Evolutionary conservation across 805 yeast genomes (phyloP).

Genomic region (Candida yuanshanica): DNA sequence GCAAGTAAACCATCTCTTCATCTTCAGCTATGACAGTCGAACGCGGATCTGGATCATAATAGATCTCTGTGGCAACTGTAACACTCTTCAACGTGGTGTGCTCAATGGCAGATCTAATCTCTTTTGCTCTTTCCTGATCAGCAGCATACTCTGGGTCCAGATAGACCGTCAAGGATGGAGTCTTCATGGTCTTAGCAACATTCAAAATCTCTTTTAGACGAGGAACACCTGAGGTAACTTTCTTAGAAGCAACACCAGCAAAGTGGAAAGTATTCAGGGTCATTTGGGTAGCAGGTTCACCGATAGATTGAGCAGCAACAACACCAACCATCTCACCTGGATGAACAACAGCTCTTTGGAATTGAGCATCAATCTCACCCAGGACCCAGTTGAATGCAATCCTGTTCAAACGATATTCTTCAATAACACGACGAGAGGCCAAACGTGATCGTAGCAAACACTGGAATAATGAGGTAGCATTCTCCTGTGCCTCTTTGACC

Average conservation of each 20-base stretch:
- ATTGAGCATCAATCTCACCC: constrained; percentile 91
- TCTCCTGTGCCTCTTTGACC: constrained; percentile 79
- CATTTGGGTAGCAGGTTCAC: constrained; percentile 99
- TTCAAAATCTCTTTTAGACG: constrained; percentile 96
- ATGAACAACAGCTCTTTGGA: constrained; percentile 84
- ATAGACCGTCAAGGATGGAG: constrained; percentile 99
- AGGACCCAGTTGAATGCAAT: constrained; percentile 93
- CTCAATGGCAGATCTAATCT: constrained; percentile 93
- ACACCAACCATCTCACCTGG: constrained; percentile 99
- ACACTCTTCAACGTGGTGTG: constrained; percentile 93
- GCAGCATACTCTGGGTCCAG: constrained; percentile 71
- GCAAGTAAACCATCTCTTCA: constrained; percentile 94
- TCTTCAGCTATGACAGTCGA: constrained; percentile 96
- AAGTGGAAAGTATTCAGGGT: constrained; percentile 95
- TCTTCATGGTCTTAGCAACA: constrained; percentile 96
- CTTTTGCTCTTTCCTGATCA: constrained; percentile 91
- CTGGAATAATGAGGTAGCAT: constrained; percentile 87
- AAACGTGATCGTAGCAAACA: constrained; percentile 89
- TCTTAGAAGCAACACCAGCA: constrained; percentile 96
- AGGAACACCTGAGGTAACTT: constrained; percentile 95
- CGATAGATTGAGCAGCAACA: constrained; percentile 94
- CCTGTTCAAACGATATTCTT: constrained; percentile 79
- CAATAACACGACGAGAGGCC: constrained; percentile 84
- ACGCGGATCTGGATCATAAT: constrained; percentile 97
- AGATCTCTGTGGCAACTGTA: constrained; percentile 95